Evolutionary conservation across 495 filamentous ascomycete species (phyloP), one percentile per base, ranked within the genome.

Genomic region (Parachaetomium inaequale): DNA sequence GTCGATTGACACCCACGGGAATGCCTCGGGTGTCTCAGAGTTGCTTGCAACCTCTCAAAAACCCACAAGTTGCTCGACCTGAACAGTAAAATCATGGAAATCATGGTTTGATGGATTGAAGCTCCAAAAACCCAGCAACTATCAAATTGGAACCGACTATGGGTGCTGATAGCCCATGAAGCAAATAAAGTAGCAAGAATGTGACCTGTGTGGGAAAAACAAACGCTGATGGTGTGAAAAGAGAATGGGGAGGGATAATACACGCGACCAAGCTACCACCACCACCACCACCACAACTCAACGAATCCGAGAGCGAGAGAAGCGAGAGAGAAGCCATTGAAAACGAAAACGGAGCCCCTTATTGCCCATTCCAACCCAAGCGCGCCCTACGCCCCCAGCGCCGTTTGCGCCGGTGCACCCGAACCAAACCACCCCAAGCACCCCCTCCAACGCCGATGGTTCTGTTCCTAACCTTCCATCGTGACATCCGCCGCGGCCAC

Each of bases 401-500:
- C 51, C 51, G 25, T 26, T 53, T n/a, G 29, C 50, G 50, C 50
- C 50, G 17, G 14, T 53, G 50, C 53, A 43, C 11, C 36, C 23
- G 19, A 56, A 43, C 53, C 53, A 40, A 15, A 17, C 32, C 23
- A 2, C n/a, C 7, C 12, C 17, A n/a, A 11, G 2, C 4, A 26
- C 25, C 26, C 2, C 53, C 53, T 7, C 23, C 10, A 28, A 28
- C 23, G 14, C 36, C 15, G 12, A 3, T 12, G 28, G 5, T n/a
- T n/a, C n/a, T n/a, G n/a, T n/a, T n/a, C 32, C 4, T 62, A 64
- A 10, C 63, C 70, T 53, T 72, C 69, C 65, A 70, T 71, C 19
- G 68, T 67, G 12, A 64, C 61, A 46, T 70, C 67, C 25, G 36
- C 61, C 34, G 43, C 53, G 19, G 67, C 67, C 25, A 29, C 61